These are phyloP conservation scores for Rhizophagus sp. DNA, from an alignment of 192 early-diverging fungal genomes.

Conservation along the genomic window DNA sequence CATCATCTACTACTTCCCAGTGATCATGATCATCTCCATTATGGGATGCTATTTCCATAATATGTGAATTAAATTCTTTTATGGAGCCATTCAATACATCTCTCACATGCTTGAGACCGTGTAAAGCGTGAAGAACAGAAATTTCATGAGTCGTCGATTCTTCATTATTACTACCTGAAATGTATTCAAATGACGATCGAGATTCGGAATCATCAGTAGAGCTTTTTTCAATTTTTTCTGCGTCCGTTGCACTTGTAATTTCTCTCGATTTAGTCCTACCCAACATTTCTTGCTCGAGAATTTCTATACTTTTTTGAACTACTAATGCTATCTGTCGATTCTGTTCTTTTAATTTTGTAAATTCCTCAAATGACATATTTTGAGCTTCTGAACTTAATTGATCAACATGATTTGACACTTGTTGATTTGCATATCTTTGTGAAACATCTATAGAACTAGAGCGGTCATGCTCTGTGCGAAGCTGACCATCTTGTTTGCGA, in stretches of 20 bases:
- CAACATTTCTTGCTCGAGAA: slow-evolving; percentile 51
- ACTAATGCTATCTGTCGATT: slow-evolving; percentile 40
- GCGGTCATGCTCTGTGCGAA: slow-evolving; percentile 3
- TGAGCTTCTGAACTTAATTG: not conserved
- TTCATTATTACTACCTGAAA: slow-evolving; percentile 10
- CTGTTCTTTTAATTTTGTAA: slow-evolving; percentile 25
- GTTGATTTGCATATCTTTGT: slow-evolving; percentile 1
- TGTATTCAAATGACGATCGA: slow-evolving; percentile 29
- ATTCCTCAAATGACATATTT: not conserved
- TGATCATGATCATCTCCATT: slow-evolving; percentile 30
- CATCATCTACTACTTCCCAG: slow-evolving; percentile 33
- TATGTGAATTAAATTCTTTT: slow-evolving; percentile 44
- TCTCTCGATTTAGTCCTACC: slow-evolving; percentile 21
- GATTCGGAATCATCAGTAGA: slow-evolving; percentile 12
- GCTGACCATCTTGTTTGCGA: slow-evolving; percentile 31
- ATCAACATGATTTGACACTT: not conserved
- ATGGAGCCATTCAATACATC: slow-evolving; percentile 50
- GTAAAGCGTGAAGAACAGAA: slow-evolving; percentile 40
- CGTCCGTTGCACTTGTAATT: slow-evolving; percentile 3
- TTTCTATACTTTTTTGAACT: slow-evolving; percentile 38
- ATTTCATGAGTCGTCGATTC: slow-evolving; percentile 37
- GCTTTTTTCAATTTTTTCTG: slow-evolving; percentile 28
- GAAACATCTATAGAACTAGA: not conserved
- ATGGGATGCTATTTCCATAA: slow-evolving; percentile 28
- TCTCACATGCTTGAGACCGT: slow-evolving; percentile 54